Conservation (phyloP, 75 land plant genomes). For the Chamaecyparis obtusa region DNA sequence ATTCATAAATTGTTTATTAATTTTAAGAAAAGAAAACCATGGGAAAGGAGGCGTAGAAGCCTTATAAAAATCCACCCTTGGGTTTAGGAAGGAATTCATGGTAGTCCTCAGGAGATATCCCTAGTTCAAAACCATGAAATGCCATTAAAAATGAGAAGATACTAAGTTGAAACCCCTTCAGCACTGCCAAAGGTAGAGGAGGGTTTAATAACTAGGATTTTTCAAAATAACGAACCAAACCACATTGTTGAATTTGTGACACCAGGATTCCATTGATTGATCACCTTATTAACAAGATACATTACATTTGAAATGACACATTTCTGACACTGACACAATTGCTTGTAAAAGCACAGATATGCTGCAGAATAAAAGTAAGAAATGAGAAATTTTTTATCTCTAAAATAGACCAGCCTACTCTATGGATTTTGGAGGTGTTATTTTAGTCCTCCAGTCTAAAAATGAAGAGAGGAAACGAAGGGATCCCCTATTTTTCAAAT, state of each 20-base stretch:
- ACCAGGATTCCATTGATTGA: background rate
- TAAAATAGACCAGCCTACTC: background rate
- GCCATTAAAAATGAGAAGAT: background rate
- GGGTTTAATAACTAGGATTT: background rate
- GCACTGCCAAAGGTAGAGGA: background rate
- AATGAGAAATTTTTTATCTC: background rate
- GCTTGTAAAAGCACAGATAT: background rate
- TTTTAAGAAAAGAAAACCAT: background rate
- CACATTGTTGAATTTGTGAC: background rate
- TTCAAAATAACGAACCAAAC: background rate
- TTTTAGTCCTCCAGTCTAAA: background rate
- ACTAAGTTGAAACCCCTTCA: background rate
- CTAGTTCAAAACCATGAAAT: background rate
- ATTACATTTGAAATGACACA: background rate
- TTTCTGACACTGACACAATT: background rate
- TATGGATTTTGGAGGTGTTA: background rate
- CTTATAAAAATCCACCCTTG: background rate
- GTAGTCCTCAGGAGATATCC: background rate
- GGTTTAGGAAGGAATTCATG: background rate
- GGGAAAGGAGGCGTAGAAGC: background rate
- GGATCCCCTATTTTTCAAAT: background rate
- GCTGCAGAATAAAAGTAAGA: background rate
- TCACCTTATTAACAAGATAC: constrained; percentile 3
- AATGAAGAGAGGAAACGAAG: background rate
- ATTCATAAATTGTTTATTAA: background rate